Conservation (phyloP, 441 rosid genomes). For the Gossypium aridum region DNA sequence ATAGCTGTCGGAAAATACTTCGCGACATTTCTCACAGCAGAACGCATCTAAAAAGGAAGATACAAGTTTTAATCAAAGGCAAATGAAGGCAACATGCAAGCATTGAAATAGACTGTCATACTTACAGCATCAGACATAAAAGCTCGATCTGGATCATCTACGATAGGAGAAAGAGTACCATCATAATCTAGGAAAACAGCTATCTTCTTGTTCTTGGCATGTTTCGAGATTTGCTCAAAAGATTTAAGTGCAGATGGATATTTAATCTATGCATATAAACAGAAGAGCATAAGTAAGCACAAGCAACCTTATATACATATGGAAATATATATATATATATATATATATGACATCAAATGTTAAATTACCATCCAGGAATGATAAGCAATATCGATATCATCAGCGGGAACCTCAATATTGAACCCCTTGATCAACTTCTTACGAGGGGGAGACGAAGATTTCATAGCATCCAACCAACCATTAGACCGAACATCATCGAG, state of each 20-base stretch:
- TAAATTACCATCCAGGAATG: constrained; percentile 63
- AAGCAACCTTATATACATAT: background rate
- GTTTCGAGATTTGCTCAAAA: constrained; percentile 49
- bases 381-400: constrained; percentile 57
- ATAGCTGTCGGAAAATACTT: constrained; percentile 84
- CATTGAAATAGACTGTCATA: background rate
- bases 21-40: constrained; percentile 71
- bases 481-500: constrained; percentile 80
- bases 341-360: background rate
- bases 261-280: constrained; percentile 51
- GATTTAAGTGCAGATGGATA: constrained; percentile 79
- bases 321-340: background rate
- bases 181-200: constrained; percentile 87
- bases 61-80: background rate
- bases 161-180: constrained; percentile 94
- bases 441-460: constrained; percentile 90
- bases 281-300: background rate
- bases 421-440: constrained; percentile 59
- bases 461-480: constrained; percentile 95
- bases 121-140: constrained; percentile 75
- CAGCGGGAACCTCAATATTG: constrained; percentile 37
- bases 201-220: constrained; percentile 65
- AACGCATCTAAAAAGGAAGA: constrained; percentile 66
- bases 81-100: background rate
- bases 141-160: constrained; percentile 90